Conservation (phyloP, 805 yeast genomes). For the Ogataea glucozyma region DNA sequence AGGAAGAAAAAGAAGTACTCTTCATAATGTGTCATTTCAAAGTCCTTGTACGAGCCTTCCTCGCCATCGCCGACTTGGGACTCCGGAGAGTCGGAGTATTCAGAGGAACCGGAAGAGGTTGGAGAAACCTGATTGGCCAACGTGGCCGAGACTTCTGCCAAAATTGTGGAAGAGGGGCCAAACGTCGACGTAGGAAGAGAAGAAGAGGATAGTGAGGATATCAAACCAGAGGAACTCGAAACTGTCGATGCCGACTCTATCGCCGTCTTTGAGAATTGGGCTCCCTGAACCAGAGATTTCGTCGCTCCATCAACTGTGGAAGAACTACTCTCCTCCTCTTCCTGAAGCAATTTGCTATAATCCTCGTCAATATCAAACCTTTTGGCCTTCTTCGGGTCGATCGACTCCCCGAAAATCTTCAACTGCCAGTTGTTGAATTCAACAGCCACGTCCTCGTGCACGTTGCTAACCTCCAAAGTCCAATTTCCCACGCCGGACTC, state of each 20-base stretch:
- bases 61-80: constrained; percentile 24
- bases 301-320: too few species aligned
- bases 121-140: constrained; percentile 1
- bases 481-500: constrained; percentile 78
- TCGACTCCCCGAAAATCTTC: constrained; percentile 77
- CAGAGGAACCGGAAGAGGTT: constrained; percentile 4
- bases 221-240: too few species aligned
- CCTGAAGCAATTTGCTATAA: constrained; percentile 40
- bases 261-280: too few species aligned
- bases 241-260: too few species aligned
- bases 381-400: constrained; percentile 62
- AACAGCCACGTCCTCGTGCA: constrained; percentile 38
- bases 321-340: too few species aligned
- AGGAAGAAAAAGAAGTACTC: constrained; percentile 63
- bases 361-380: constrained; percentile 52
- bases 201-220: too few species aligned
- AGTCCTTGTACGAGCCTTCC: constrained; percentile 21
- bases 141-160: not conserved
- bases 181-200: too few species aligned
- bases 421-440: constrained; percentile 70
- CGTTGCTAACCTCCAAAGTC: constrained; percentile 65
- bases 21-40: constrained; percentile 46
- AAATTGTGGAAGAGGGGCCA: too few species aligned
- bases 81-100: too few species aligned
- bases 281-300: too few species aligned